Evolutionary conservation across 1,284 basidiomycete species (phyloP), one percentile per base, ranked within the genome.

Genomic region (Ganoderma lingzhi): DNA sequence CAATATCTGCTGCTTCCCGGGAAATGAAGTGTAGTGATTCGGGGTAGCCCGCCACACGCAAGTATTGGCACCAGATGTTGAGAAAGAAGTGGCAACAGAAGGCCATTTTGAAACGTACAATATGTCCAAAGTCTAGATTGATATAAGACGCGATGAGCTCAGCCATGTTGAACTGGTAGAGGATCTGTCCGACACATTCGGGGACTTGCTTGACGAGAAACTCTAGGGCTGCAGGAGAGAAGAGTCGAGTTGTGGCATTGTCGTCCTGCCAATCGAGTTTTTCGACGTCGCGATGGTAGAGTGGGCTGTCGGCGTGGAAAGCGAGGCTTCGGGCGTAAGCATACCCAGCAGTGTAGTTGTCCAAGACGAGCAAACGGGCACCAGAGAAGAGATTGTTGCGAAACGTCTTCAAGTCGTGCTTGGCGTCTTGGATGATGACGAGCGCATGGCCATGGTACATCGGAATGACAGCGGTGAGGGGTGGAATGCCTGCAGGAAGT

Each of bases 241-340:
- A 77, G 0, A 80, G 62, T 6, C 81, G 76, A 1, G 73, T 70
- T 0, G 84, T 82, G 5, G 84, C 82, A 67, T 78, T 76, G 71
- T 86, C 82, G 72, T 85, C 83, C 73, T 85, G 84, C 1, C 76
- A 69, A 67, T 84, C 82, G 1, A 81, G 44, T 58, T 80, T 79
- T 19, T 78, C 72, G 14, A 84, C 79, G 71, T 85, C 83, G 0
- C 80, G 78, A 10, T 64, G 35, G 64, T 78, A 83, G 1, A 85
- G 71, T 2, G 74, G 72, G 62, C 66, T 66, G 30, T 67, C 58
- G 1, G 37, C 15, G 8, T 44, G 37, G 10, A 56, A 60, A 1
- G 68, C 71, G 17, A 73, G 44, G 1, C 65, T 39, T 0, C 62
- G 69, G 4, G 68, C 60, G 14, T 64, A 45, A 10, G 2, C 6